These are phyloP conservation scores for Phytophthora cajani DNA, from an alignment of 352 stramenopile genomes.

Conservation along the genomic window DNA sequence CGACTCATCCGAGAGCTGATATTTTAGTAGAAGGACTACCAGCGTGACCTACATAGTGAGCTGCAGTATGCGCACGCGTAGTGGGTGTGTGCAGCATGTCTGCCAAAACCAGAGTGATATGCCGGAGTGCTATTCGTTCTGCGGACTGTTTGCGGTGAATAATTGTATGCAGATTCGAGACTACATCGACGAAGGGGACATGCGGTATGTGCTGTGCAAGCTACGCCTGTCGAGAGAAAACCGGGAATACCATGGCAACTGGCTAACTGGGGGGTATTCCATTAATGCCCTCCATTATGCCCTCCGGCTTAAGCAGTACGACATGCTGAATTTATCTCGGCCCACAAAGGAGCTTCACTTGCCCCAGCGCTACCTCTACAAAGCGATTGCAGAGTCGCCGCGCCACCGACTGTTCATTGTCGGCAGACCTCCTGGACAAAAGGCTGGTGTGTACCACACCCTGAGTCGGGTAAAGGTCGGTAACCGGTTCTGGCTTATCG, in stretches of 20 bases:
- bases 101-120: slow-evolving; percentile 2
- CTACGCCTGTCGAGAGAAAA: not conserved
- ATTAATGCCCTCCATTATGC: not conserved
- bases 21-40: not conserved
- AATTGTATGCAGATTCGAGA: slow-evolving; percentile 5
- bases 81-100: not conserved
- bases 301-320: too few species aligned
- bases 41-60: not conserved
- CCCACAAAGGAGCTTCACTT: too few species aligned
- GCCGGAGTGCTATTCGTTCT: not conserved
- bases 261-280: not conserved
- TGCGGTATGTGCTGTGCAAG: not conserved
- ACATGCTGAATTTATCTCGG: too few species aligned
- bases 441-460: too few species aligned
- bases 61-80: not conserved
- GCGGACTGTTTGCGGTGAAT: not conserved
- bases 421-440: too few species aligned
- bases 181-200: not conserved
- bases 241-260: not conserved
- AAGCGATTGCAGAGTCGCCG: too few species aligned
- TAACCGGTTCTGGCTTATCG: too few species aligned
- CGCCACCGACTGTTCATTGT: too few species aligned
- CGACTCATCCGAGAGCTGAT: not conserved
- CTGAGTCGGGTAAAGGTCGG: too few species aligned
- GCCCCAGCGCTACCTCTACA: too few species aligned